Percentiles rank a stretch among this genome's conserved stretches.
Evolutionary conservation across 176 grass and related monocot genomes (phyloP).

Genomic region (Juncus inflexus): DNA sequence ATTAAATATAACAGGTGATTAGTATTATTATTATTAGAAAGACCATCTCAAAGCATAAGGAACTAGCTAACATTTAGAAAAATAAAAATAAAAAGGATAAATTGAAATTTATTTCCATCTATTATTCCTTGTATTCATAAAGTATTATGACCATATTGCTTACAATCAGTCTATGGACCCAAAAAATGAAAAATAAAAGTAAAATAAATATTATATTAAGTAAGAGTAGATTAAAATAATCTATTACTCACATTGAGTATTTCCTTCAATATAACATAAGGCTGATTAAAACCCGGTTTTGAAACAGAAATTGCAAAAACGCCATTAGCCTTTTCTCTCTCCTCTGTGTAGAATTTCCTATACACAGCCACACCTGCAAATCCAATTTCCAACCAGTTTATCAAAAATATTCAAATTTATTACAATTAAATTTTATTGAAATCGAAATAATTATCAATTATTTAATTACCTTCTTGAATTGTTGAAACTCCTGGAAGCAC

Average conservation of each 20-base stretch:
- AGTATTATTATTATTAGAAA: too few species aligned
- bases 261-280: constrained; percentile 53
- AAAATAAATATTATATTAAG: constrained; percentile 10
- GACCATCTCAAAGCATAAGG: too few species aligned
- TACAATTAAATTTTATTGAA: constrained; percentile 2
- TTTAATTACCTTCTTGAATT: constrained; percentile 50
- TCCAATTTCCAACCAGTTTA: not conserved
- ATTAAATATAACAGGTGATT: too few species aligned
- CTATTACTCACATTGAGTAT: constrained; percentile 58
- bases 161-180: too few species aligned
- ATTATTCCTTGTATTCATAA: too few species aligned
- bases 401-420: not conserved
- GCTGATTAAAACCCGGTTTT: constrained; percentile 44
- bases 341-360: constrained; percentile 74
- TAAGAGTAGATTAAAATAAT: not conserved
- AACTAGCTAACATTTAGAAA: too few species aligned
- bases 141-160: too few species aligned
- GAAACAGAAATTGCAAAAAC: constrained; percentile 77
- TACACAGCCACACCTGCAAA: constrained; percentile 69
- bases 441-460: too few species aligned
- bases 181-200: not conserved
- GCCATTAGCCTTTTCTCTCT: constrained; percentile 58
- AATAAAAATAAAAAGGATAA: too few species aligned
- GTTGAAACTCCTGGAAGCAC: constrained; percentile 77
- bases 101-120: too few species aligned